Conservation (phyloP, 2,329 filamentous ascomycete genomes). For the Penicillium sp. region DNA sequence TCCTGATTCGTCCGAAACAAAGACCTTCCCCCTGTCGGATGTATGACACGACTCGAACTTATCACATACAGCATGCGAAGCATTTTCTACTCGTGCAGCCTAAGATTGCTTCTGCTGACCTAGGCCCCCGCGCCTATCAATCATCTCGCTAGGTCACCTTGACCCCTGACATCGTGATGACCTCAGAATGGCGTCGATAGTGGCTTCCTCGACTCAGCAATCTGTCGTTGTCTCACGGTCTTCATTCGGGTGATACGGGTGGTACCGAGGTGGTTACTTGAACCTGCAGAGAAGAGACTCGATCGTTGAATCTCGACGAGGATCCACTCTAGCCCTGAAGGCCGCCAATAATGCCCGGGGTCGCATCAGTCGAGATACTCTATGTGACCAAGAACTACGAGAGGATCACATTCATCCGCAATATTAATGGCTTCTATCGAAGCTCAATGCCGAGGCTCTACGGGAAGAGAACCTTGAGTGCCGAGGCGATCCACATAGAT, state of each 20-base stretch:
- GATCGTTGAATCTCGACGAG: background rate
- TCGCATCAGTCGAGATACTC: background rate
- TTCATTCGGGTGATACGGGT: slow-evolving; percentile 21
- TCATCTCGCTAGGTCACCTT: slow-evolving; percentile 6
- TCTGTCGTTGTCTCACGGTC: slow-evolving; percentile 5
- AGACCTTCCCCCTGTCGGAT: slow-evolving; percentile 10
- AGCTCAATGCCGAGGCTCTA: slow-evolving; percentile 6
- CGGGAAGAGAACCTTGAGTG: background rate
- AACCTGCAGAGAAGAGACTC: background rate
- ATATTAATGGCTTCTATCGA: background rate
- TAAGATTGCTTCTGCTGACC: background rate
- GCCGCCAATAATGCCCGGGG: background rate
- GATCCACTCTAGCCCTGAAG: slow-evolving; percentile 1
- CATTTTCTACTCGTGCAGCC: slow-evolving; percentile 12
- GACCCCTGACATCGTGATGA: slow-evolving; percentile 3
- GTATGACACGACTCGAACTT: slow-evolving; percentile 16
- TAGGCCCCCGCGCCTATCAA: slow-evolving; percentile 1
- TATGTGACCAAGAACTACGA: background rate
- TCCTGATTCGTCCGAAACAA: slow-evolving; percentile 12
- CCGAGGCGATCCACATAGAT: slow-evolving; percentile 2
- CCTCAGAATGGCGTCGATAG: slow-evolving; percentile 1
- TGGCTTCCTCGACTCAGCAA: slow-evolving; percentile 2
- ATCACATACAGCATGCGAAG: slow-evolving; percentile 18
- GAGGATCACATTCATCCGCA: slow-evolving; percentile 1
- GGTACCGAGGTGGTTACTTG: slow-evolving; percentile 17